Base-by-base conservation (phyloP, 768 basidiomycete species). In the Hypsizygus marmoreus region DNA sequence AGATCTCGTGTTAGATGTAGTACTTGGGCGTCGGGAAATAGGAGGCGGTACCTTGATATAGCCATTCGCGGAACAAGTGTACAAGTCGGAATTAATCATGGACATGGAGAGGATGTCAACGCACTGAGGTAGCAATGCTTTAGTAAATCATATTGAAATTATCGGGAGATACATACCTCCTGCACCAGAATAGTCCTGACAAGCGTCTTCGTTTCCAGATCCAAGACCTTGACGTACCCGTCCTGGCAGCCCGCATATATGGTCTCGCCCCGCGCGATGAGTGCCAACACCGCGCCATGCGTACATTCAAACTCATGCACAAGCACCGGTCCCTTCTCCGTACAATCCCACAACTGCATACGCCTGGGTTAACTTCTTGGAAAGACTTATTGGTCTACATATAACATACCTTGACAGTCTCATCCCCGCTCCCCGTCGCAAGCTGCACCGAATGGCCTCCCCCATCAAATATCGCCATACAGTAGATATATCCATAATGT, bases 231-330 rank as follows among this genome's bases (percentile, higher is more conserved):
- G 56, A 97, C 90, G 55, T 88, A 85, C 2, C 95, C 95, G 51
- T 92, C 93, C 66, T 98, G 95, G 56, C 94, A 89, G 0, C 93
- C 95, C 6, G 91, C 95, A 57, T 87, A 97, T 16, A 97, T 74
- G 1, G 91, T 89, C 14, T 90, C 89, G 16, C 84, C 86, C 25
- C 76, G 74, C 0, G 80, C 79, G 2, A 82, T 81, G 20, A 98
- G 73, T 0, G 91, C 81, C n/a, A 94, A 73, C 5, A 97, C 83
- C 0, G 92, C 95, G 2, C 93, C 90, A 54, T 81, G 81, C 43
- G 66, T 74, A 56, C 86, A 89, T 22, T 79, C 73, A 50, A 90
- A 91, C 3, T 85, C 82, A 51, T 89, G 81, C 16, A 79, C 57
- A 4, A 82, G 68, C 16, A 60, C 64, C 0, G 79, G 82, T 9